Evolutionary conservation across 306 rosid genomes (phyloP), one percentile per base, ranked within the genome.

Genomic region (Cicer arietinum): DNA sequence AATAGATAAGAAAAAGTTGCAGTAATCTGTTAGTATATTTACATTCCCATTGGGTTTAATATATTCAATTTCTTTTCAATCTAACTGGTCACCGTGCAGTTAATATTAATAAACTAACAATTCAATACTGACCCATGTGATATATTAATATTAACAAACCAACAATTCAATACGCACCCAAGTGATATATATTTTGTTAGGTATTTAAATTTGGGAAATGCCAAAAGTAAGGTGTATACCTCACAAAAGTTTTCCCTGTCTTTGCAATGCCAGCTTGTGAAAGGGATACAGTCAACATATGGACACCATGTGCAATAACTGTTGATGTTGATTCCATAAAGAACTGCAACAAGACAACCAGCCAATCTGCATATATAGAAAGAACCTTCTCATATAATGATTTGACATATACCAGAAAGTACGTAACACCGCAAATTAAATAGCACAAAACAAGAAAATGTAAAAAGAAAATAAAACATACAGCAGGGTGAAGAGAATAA

Each of bases 241-340:
- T 88, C 90, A 73, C 98, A 94, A 76, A 77, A 81, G 77, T 65
- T 74, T 78, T 76, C 86, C 75, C 56, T 78, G 74, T 88, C 84
- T 62, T 78, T 44, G 88, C 98, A 91, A 77, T 82, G 89, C 98
- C 98, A 94, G 82, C 83, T 78, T 78, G 81, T 77, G 43, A 71
- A 81, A 46, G 97, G 97, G 81, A 89, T 74, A 60, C 98, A 94
- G 78, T 92, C 90, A 69, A 89, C 76, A 80, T 91, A 87, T 48
- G 65, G 88, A 81, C 96, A 90, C 97, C 95, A 86, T 79, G 73
- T 69, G 88, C 98, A 91, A 85, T 94, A 83, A 81, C 81, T 84
- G 78, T 81, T 91, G 85, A 91, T 67, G 91, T 94, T 83, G 81
- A 87, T 59, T 66, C 90, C 95, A 41, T 65, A 80, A 63, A 84